Base-by-base conservation (phyloP, 805 yeast species). In the Candida loeiensis region DNA sequence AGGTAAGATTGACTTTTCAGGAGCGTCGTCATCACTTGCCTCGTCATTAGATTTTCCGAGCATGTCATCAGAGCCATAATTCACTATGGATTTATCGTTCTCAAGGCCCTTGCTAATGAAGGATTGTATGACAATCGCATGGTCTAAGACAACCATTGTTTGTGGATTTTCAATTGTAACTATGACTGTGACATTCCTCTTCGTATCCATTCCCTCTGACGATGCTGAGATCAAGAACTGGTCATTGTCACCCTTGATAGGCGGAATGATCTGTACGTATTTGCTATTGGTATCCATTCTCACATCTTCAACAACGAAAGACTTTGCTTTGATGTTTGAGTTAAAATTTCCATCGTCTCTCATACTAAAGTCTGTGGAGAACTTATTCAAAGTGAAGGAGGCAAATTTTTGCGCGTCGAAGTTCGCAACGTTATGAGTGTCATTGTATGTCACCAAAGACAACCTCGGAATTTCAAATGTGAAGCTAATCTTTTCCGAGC, bases 91-190 rank as follows among this genome's bases (percentile, higher is more conserved):
- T 4, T 41, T 32, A 21, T 47, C 57, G 13, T 44, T 50, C 22
- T 58, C 61, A 18, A 74, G 47, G 0, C 79, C 85, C 32, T 66
- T 67, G 40, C 75, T 80, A n/a, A 69, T 58, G 55, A 82, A 90
- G 0, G 66, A 55, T 47, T 85, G 85, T 48, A 93, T 53, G 2
- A 93, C 86, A 59, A 90, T 77, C 25, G 91, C 54, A 58, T 87
- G 90, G 55, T 90, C 98, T 49, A 93, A 64, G 0, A 97, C 96
- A 20, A 93, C 58, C 36, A 93, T 80, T 8, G 84, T 74, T 42
- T 76, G 77, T 0, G 97, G 97, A 45, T 82, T 84, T 44, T 87
- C 95, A 8, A 91, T 73, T 0, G 88, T 78, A 4, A 84, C 54
- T 53, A 80, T 72, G 0, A 63, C 52, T 15, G 77, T 73, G 4